phyloP scores from a whole-genome alignment of 352 stramenopile genomes.

The Globisporangium acanthophoron region DNA sequence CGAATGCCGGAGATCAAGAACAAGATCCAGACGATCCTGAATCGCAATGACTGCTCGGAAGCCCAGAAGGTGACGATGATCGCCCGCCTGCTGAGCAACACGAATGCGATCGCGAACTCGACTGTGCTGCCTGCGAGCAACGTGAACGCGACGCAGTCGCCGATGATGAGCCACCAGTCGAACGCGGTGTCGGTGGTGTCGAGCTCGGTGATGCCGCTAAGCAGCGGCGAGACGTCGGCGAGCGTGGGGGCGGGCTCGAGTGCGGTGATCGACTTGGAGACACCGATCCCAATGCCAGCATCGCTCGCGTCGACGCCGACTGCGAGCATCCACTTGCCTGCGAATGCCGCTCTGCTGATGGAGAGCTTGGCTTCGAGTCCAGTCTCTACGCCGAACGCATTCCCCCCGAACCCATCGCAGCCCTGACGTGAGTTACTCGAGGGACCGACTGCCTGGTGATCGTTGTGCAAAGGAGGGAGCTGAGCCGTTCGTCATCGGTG shows the following conservation, averaged over 20 bases:
- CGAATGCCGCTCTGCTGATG: conserved; percentile 11
- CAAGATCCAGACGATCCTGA: conserved; percentile 86
- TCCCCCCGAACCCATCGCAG: conserved; percentile 8
- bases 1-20: conserved; percentile 88
- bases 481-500: too few relatives aligned
- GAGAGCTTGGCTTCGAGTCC: conserved; percentile 19
- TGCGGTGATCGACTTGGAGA: conserved; percentile 39
- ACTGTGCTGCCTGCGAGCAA: conserved; percentile 16
- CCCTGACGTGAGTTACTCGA: not conserved
- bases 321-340: conserved; percentile 2
- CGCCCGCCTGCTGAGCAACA: conserved; percentile 76
- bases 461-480: not conserved
- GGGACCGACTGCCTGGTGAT: too few relatives aligned
- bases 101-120: conserved; percentile 64
- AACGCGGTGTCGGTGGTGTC: conserved; percentile 6
- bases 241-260: conserved; percentile 17
- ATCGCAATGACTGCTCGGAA: conserved; percentile 81
- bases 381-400: conserved; percentile 12
- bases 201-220: conserved; percentile 18
- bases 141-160: not conserved
- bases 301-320: conserved; percentile 19
- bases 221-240: conserved; percentile 17
- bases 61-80: conserved; percentile 88
- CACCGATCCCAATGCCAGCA: conserved; percentile 42
- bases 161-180: conserved; percentile 9